Conservation (phyloP, 2,329 filamentous ascomycete species). For the Colletotrichum camelliae region DNA sequence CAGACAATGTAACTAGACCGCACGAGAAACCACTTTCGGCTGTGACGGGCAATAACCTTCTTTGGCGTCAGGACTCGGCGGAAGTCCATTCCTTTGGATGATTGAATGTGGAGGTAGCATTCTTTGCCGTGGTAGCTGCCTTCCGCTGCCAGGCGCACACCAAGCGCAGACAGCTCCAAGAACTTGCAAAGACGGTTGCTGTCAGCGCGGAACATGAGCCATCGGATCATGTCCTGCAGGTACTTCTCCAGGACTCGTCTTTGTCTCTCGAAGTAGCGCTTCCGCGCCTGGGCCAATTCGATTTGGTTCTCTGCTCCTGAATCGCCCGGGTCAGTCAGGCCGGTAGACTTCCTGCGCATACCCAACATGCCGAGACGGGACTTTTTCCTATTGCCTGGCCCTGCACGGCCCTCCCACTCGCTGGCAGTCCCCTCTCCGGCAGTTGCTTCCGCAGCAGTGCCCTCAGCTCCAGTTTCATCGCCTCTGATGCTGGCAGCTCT, state of each 20-base stretch:
- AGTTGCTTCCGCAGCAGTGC: conserved; percentile 49
- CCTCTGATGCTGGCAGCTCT: conserved; percentile 38
- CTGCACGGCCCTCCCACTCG: conserved; percentile 30
- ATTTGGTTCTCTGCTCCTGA: conserved; percentile 40
- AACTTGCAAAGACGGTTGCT: conserved; percentile 97
- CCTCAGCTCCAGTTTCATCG: conserved; percentile 51
- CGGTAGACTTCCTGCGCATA: conserved; percentile 59
- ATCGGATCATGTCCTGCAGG: conserved; percentile 90
- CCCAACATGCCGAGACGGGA: conserved; percentile 60
- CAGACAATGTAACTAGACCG: conserved; percentile 97
- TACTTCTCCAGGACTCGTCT: conserved; percentile 88
- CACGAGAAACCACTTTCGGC: conserved; percentile 97
- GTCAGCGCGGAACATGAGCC: conserved; percentile 95
- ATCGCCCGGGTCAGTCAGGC: conserved; percentile 51
- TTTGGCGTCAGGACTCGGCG: conserved; percentile 79
- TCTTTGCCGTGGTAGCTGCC: conserved; percentile 98
- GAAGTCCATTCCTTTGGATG: conserved; percentile 86
- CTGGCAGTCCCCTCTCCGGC: conserved; percentile 56
- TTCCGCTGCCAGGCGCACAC: conserved; percentile 91
- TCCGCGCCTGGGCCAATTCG: conserved; percentile 47
- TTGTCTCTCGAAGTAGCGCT: conserved; percentile 80
- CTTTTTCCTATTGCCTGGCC: conserved; percentile 42
- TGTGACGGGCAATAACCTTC: conserved; percentile 81
- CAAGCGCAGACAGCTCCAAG: conserved; percentile 90
- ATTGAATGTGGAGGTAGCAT: conserved; percentile 90